phyloP scores from a whole-genome alignment of 768 basidiomycete species.

The Coprinellus micaceus region DNA sequence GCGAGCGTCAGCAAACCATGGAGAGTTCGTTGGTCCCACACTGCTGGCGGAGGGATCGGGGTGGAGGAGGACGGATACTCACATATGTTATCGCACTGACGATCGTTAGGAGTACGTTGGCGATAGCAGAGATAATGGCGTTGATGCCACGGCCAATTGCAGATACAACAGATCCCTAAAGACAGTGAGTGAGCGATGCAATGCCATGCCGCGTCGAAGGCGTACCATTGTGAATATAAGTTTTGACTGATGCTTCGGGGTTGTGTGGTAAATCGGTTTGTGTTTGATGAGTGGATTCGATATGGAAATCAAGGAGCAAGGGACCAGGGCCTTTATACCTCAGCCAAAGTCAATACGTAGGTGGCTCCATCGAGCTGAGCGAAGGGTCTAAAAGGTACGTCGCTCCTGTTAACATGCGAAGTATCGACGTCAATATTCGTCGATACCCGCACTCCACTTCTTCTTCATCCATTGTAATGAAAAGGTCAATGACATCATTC shows the following conservation, averaged over 20 bases:
- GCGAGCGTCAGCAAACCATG: background rate
- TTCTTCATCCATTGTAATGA: too few species aligned
- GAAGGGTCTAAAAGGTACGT: background rate
- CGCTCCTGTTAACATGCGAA: background rate
- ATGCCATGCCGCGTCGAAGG: background rate
- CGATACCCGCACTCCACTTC: constrained; percentile 1
- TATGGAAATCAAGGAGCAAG: background rate
- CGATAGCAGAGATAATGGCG: constrained; percentile 58
- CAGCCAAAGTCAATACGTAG: background rate
- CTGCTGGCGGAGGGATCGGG: too few species aligned
- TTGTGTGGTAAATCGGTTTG: background rate
- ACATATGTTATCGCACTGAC: constrained; percentile 58
- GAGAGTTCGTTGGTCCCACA: too few species aligned
- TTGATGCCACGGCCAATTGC: constrained; percentile 61
- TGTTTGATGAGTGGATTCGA: background rate
- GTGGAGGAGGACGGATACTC: constrained; percentile 21
- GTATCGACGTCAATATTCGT: constrained; percentile 2
- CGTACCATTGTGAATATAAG: constrained; percentile 10
- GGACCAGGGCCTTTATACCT: background rate
- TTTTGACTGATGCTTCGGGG: too few species aligned
- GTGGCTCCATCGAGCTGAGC: background rate
- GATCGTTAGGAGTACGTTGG: constrained; percentile 56
- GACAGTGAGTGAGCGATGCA: background rate
- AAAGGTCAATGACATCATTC: too few species aligned
- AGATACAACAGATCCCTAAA: constrained; percentile 59